phyloP scores from a whole-genome alignment of 164 flowering plant species.

The Annona squamosa region DNA sequence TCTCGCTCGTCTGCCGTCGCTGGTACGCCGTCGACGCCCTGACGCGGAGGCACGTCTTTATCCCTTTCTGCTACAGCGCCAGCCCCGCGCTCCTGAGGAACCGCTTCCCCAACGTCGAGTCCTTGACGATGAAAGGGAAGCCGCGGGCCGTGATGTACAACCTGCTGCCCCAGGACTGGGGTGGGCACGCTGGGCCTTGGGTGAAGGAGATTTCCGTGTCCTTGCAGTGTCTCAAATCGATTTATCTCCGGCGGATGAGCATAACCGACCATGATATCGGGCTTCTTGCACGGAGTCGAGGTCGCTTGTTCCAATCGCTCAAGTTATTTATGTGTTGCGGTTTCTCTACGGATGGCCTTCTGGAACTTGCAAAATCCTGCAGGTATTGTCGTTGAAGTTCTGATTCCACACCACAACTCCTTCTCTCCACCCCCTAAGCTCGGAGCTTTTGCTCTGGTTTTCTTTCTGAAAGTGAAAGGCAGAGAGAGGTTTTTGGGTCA shows the following conservation, averaged over 20 bases:
- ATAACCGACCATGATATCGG: slow-evolving; percentile 66
- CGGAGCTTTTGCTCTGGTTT: too few species aligned
- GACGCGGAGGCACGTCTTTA: slow-evolving; percentile 72
- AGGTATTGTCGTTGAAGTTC: slow-evolving; percentile 29
- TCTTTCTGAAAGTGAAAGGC: too few species aligned
- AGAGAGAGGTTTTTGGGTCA: too few species aligned
- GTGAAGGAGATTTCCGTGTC: slow-evolving; percentile 39
- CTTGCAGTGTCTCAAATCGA: slow-evolving; percentile 44
- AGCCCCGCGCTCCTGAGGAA: slow-evolving; percentile 47
- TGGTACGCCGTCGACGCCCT: slow-evolving; percentile 67
- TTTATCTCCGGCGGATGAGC: slow-evolving; percentile 89
- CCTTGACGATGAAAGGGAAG: slow-evolving; percentile 78
- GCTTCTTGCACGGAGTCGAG: slow-evolving; percentile 41
- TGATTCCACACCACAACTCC: too few species aligned
- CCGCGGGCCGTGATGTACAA: slow-evolving; percentile 95
- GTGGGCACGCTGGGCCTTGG: slow-evolving; percentile 86
- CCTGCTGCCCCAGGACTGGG: slow-evolving; percentile 90
- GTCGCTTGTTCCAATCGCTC: slow-evolving; percentile 41
- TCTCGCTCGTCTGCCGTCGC: slow-evolving; percentile 66
- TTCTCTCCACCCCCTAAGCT: too few species aligned
- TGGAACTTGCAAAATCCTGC: slow-evolving; percentile 55
- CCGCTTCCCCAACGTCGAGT: slow-evolving; percentile 56
- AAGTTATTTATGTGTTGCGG: slow-evolving; percentile 85
- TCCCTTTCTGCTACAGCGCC: slow-evolving; percentile 79
- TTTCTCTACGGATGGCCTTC: slow-evolving; percentile 76